Base-by-base conservation (phyloP, 345 rosid species). In the Lenwebbia sp. region DNA sequence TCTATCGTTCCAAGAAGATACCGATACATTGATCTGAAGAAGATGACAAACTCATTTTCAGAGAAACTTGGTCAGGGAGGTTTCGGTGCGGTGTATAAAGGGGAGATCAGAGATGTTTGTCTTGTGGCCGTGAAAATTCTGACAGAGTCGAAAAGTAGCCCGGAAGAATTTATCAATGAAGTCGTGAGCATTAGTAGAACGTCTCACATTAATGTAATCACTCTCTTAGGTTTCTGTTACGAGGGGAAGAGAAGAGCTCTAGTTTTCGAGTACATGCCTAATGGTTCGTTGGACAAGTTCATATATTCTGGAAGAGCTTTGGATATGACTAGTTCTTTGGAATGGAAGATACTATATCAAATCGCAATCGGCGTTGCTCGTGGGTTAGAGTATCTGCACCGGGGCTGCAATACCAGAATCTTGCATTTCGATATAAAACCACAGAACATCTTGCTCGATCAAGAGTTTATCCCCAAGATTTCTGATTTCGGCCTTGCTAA, bases 371-470 rank as follows among this genome's bases (percentile, higher is more conserved):
- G 92, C 52, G 83, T 92, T 5, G 92, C 94, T 22, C 84, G 85
- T 14, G 92, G 93, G 40, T 87, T 93, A 1, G 91, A 92, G 85
- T 92, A 91, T 76, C 82, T 91, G 70, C 94, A 93, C 70, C 87
- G 41, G 19, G 93, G 91, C 14, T 91, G 92, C 83, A 92, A 56
- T 52, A 89, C 90, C 0, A 91, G 83, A 86, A 91, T 91, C 58
- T 82, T 92, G 44, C 91, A 92, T 83, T 93, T 92, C 2, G 92
- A 93, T 82, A 91, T 93, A 86, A 94, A 93, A 74, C 93, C 94
- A 10, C 90, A 89, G 0, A 92, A 91, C 62, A 89, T 92, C 87
- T 90, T 91, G 49, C 84, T 91, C 3, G 92, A 92, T 8, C 84
- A 84, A 87, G 87, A 92, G 0, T 89, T 92, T 50, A 84, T 87